Conservation (phyloP, 441 rosid species). For the Populus hybrid region DNA sequence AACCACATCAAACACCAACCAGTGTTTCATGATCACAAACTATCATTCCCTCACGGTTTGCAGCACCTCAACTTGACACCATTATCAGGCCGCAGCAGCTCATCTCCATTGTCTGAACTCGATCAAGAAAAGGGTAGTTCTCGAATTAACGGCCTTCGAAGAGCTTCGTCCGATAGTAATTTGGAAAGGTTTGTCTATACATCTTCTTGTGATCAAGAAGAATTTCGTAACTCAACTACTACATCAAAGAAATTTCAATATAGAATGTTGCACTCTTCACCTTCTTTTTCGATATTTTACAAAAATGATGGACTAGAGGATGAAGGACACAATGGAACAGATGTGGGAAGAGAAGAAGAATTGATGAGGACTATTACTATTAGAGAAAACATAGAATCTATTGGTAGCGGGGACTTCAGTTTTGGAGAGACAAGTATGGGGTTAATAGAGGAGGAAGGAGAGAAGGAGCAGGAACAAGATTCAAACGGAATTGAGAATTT, state of each 20-base stretch:
- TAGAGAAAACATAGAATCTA: constrained; percentile 38
- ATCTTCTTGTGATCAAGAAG: constrained; percentile 9
- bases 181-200: constrained; percentile 20
- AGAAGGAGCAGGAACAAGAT: constrained; percentile 22
- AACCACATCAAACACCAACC: not conserved
- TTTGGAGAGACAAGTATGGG: constrained; percentile 43
- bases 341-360: constrained; percentile 11
- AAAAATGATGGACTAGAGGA: constrained; percentile 27
- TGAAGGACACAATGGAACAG: constrained; percentile 19
- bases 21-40: not conserved
- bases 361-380: constrained; percentile 44
- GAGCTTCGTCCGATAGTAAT: constrained; percentile 29
- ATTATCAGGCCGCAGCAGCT: not conserved
- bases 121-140: constrained; percentile 12
- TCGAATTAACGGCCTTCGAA: constrained; percentile 17
- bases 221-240: constrained; percentile 11
- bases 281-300: constrained; percentile 52
- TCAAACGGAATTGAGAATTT: constrained; percentile 11
- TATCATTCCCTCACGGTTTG: not conserved
- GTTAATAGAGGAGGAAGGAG: constrained; percentile 45
- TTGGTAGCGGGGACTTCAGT: constrained; percentile 44
- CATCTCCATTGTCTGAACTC: constrained; percentile 18
- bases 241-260: constrained; percentile 13
- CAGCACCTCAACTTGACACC: constrained; percentile 14
- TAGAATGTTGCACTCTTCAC: constrained; percentile 48